phyloP scores from a whole-genome alignment of 768 basidiomycete genomes.

The Grammothele lineata region DNA sequence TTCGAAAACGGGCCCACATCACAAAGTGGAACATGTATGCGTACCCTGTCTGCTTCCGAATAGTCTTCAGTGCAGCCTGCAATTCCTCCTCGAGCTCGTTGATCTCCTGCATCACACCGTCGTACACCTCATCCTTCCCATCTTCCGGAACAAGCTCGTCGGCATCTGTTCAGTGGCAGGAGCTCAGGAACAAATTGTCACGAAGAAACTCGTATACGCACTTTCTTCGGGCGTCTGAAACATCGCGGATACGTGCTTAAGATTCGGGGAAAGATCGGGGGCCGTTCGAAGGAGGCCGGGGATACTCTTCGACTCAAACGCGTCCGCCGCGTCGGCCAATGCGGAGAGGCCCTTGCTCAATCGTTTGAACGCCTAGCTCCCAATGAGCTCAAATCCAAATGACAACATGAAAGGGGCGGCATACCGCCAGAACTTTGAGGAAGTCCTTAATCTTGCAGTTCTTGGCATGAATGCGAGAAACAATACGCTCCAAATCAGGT shows the following conservation, averaged over 20 bases:
- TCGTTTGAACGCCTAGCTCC: slow-evolving; percentile 65
- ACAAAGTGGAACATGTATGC: slow-evolving; percentile 16
- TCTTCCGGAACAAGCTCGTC: slow-evolving; percentile 73
- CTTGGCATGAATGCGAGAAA: slow-evolving; percentile 93
- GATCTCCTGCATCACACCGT: slow-evolving; percentile 72
- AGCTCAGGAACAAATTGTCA: neutral
- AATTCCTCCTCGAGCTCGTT: slow-evolving; percentile 64
- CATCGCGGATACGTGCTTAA: slow-evolving; percentile 71
- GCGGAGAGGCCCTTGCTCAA: slow-evolving; percentile 62
- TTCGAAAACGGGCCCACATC: slow-evolving; percentile 6
- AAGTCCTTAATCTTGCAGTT: slow-evolving; percentile 88
- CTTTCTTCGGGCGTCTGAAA: slow-evolving; percentile 65
- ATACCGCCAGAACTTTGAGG: slow-evolving; percentile 71
- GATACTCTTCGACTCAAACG: slow-evolving; percentile 76
- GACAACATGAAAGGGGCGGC: neutral
- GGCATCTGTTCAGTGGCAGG: slow-evolving; percentile 34
- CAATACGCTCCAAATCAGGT: slow-evolving; percentile 90
- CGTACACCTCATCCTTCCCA: slow-evolving; percentile 87
- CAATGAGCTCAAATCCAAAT: neutral
- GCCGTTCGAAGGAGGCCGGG: slow-evolving; percentile 70
- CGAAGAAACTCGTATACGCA: slow-evolving; percentile 22
- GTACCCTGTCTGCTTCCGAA: slow-evolving; percentile 70
- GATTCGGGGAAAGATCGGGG: slow-evolving; percentile 70
- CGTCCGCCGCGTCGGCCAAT: slow-evolving; percentile 61
- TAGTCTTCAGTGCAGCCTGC: slow-evolving; percentile 58